Base-by-base conservation (phyloP, 768 basidiomycete genomes). In the Boletus subcaerulescens region DNA sequence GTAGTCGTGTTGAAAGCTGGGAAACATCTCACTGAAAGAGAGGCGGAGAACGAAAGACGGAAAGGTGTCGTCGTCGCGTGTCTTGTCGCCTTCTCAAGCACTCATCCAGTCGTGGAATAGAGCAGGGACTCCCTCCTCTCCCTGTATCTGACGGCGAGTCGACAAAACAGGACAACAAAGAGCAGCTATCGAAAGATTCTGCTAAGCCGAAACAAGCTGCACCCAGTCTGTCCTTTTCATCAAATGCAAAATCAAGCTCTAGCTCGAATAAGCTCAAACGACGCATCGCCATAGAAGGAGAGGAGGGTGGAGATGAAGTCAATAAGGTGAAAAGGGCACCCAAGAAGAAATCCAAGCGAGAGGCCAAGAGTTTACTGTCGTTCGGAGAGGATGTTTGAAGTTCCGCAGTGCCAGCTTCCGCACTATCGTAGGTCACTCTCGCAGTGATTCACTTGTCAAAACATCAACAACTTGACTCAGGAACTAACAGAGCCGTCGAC, bases 1-100 rank as follows among this genome's bases (percentile, higher is more conserved):
- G 84, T 97, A 9, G 91, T 97, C 4, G 93, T 96, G 10, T 68
- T 97, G 60, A 91, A 82, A 65, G 82, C 87, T 60, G 93, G 94
- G 26, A 95, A 91, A 67, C 94, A 97, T 74, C 76, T 97, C 41
- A 83, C 82, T 2, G 86, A 80, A 58, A 73, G 80, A 51, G 91
- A 96, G 63, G 92, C 79, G 4, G 87, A 91, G 76, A 87, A 90
- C 65, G 78, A 89, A 62, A 77, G 79, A 50, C 81, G 90, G 51
- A 83, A 80, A 78, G 88, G 91, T 91, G 55, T 47, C 17, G 76
- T 62, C 35, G 48, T 51, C 15, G 59, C 38, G 60, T 44, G 3
- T 18, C 17, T 26, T 29, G 4, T 26, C 45, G 42, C 26, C n/a
- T 42, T 54, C 39, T 52, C n/a, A n/a, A 51, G 3, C 20, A 18